These are phyloP conservation scores for Kernera saxatilis DNA, from an alignment of 345 rosid species.

Conservation along the genomic window DNA sequence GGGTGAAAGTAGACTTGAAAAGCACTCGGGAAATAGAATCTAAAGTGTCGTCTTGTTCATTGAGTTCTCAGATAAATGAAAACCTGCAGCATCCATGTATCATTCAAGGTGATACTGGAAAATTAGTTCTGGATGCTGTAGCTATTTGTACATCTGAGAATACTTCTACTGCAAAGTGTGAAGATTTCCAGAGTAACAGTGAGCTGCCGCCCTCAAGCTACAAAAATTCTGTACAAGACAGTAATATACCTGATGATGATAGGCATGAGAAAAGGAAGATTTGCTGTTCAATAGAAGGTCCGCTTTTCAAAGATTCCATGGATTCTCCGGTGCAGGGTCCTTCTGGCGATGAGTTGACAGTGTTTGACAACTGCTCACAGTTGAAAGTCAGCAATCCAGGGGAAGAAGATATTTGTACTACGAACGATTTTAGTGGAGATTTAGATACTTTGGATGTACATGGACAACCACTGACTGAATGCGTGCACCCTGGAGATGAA, in stretches of 20 bases:
- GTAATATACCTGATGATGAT: slow-evolving; percentile 8
- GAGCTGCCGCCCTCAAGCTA: slow-evolving; percentile 16
- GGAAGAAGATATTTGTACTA: slow-evolving; percentile 20
- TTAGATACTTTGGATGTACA: slow-evolving; percentile 13
- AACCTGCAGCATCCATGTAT: slow-evolving; percentile 27
- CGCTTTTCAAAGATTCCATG: slow-evolving; percentile 5
- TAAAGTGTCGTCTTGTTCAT: slow-evolving; percentile 14
- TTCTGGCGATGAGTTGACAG: slow-evolving; percentile 25
- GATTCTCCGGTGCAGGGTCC: slow-evolving; percentile 14
- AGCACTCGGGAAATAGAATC: slow-evolving; percentile 23
- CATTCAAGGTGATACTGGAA: slow-evolving; percentile 23
- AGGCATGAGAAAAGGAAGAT: slow-evolving; percentile 19
- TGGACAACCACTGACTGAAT: slow-evolving; percentile 20
- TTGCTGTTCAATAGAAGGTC: slow-evolving; percentile 14
- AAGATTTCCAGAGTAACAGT: slow-evolving; percentile 21
- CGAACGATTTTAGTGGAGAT: slow-evolving; percentile 11
- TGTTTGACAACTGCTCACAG: slow-evolving; percentile 11
- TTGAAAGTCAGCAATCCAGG: slow-evolving; percentile 9
- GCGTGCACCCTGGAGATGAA: slow-evolving; percentile 20
- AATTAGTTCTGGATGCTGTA: slow-evolving; percentile 13
- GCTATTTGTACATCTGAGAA: slow-evolving; percentile 23
- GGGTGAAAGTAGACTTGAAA: slow-evolving; percentile 22
- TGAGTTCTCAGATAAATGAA: slow-evolving; percentile 25
- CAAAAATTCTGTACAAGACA: slow-evolving; percentile 16
- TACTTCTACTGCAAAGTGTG: slow-evolving; percentile 20